Evolutionary conservation across 1,284 basidiomycete genomes (phyloP), one percentile per base, ranked within the genome.

Genomic region (Pseudozyma sp.): DNA sequence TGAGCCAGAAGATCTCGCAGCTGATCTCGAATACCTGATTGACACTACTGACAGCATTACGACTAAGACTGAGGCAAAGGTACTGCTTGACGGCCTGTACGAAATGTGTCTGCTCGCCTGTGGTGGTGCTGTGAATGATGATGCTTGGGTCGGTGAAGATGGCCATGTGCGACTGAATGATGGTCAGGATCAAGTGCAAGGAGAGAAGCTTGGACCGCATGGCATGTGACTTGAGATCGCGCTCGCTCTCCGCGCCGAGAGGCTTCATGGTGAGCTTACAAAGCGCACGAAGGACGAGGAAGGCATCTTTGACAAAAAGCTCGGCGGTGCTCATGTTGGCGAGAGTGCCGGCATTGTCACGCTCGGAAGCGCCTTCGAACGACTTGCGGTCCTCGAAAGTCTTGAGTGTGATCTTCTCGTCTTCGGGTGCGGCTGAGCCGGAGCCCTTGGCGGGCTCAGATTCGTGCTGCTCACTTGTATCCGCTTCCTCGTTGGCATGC

Each of bases 1-100:
- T 92, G 77, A 93, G 90, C 95, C 96, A 99, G 86, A 99, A 99
- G 77, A 99, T 97, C 87, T 99, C 97, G 59, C 97, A 95, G 80
- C 93, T 94, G 56, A 96, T 91, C 85, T 99, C 97, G 85, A 99
- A 99, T 19, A 99, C 95, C 85, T 97, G 95, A 18, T 92, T 92
- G 19, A 99, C 93, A 9, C 95, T 91, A 83, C 93, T 95, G 70
- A 98, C 92, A 52, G 96, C 96, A 85, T 99, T 99, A 53, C 97
- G 90, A 79, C 94, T 97, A 78, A 99, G 87, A 74, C 91, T 92
- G 74, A 97, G 87, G 86, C 96, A 98, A 62, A 99, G 71, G 44
- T 85, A 85, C 72, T 85, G 83, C 73, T 85, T 85, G 69, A 83
- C 80, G 5, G 83, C 83, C 47, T 84, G 83, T n/a, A 85, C 82